These are phyloP conservation scores for Penicillium expansum DNA, from an alignment of 2,329 filamentous ascomycete genomes.

Conservation along the genomic window DNA sequence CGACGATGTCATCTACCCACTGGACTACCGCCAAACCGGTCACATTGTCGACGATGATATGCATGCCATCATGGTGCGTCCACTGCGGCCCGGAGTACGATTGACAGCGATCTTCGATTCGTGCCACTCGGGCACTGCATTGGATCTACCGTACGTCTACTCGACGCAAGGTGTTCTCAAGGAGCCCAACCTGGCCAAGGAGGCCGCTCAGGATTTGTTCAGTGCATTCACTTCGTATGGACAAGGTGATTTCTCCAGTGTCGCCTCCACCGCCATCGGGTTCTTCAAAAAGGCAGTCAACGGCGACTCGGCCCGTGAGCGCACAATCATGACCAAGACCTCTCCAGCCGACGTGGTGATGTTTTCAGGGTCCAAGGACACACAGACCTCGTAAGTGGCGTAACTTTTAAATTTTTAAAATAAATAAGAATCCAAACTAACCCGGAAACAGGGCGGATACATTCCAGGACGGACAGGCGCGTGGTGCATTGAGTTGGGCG, in stretches of 20 bases:
- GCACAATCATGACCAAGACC: constrained; percentile 82
- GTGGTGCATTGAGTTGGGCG: constrained; percentile 95
- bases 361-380: constrained; percentile 96
- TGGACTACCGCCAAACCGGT: constrained; percentile 66
- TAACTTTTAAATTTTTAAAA: background rate
- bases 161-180: constrained; percentile 65
- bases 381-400: constrained; percentile 63
- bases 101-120: constrained; percentile 67
- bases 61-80: constrained; percentile 71
- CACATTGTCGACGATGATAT: constrained; percentile 78
- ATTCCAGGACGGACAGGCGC: constrained; percentile 81
- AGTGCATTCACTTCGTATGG: constrained; percentile 72
- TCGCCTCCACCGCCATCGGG: constrained; percentile 74
- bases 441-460: constrained; percentile 70
- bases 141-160: constrained; percentile 68
- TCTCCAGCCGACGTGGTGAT: constrained; percentile 94
- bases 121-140: constrained; percentile 64
- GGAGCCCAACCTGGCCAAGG: constrained; percentile 65
- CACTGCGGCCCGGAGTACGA: constrained; percentile 82
- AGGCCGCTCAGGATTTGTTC: constrained; percentile 62
- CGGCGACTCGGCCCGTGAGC: constrained; percentile 74
- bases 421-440: background rate
- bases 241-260: constrained; percentile 75
- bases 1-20: constrained; percentile 75
- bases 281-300: constrained; percentile 84